Evolutionary conservation across 2,329 filamentous ascomycete species (phyloP), one percentile per base, ranked within the genome.

Genomic region (Cytospora chrysosperma): DNA sequence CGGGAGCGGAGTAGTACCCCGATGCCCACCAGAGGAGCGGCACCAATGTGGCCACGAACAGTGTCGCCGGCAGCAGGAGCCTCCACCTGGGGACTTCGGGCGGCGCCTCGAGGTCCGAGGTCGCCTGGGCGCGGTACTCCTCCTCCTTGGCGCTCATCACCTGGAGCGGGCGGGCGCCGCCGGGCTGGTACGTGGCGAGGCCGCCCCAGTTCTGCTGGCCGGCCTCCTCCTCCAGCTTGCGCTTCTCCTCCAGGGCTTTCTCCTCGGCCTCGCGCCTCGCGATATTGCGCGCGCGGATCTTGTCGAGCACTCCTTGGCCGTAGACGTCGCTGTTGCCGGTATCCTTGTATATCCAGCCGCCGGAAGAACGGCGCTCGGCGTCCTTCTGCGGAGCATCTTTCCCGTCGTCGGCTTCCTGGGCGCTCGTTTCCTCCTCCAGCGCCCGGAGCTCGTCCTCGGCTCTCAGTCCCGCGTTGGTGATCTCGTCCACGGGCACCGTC

Each of bases 401-500:
- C 68, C 70, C 70, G 59, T 70, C 68, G 56, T 70, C 68, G 56
- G 59, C 67, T 54, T 59, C 55, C 67, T 63, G 32, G 2, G 15
- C 32, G 51, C 65, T 61, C 68, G 65, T 27, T 61, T 62, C 55
- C 67, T 64, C 55, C 65, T 87, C 84, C 67, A 88, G 72, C 63
- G 77, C 77, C 24, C 76, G 78, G 57, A 89, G 78, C 74, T 89
- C 86, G 62, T 88, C 83, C 73, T 89, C 85, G 17, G 86, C 86
- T 56, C 85, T 78, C 58, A 87, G 74, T 1, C 85, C 85, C 2
- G 85, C 85, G 68, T 85, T 88, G 68, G 82, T 73, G 30, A 86
- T 74, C 72, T 89, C 87, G 64, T 89, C 81, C 3, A 89, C 83
- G 0, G 81, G 79, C 1, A 84, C 77, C 52, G 78, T 77, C 24